Evolutionary conservation across 768 basidiomycete genomes (phyloP).

Genomic region (Mycena floridula): DNA sequence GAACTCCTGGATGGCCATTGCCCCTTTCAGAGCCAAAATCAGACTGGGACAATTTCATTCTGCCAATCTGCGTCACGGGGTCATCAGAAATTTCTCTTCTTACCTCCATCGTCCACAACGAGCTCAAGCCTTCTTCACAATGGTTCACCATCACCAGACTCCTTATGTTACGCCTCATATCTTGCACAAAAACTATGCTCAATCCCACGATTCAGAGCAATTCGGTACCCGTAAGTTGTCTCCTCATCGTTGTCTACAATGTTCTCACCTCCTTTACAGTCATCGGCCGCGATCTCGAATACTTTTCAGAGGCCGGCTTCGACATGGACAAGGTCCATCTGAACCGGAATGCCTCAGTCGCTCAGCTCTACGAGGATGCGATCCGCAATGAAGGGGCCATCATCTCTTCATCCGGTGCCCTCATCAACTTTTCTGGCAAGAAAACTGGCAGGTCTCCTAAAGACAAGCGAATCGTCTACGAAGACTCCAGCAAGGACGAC

Average conservation of each 20-base stretch:
- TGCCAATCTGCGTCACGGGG: no score
- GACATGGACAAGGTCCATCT: conserved; percentile 97
- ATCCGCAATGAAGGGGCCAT: conserved; percentile 98
- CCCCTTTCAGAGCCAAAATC: no score
- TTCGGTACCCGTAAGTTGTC: conserved; percentile 47
- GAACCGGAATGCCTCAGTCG: conserved; percentile 88
- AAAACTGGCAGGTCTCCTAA: conserved; percentile 98
- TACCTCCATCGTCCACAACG: no score
- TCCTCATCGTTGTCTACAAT: conserved; percentile 4
- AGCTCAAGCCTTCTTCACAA: no score
- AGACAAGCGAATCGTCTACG: conserved; percentile 99
- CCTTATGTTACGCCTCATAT: conserved; percentile 88
- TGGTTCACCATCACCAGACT: conserved; percentile 68
- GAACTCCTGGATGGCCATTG: no score
- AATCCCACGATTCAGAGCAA: conserved; percentile 60
- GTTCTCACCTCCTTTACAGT: conserved; percentile 38
- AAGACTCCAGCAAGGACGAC: conserved; percentile 93
- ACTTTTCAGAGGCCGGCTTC: conserved; percentile 98
- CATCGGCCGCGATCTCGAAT: conserved; percentile 88
- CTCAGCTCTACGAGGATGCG: conserved; percentile 94
- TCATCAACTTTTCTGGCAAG: conserved; percentile 99
- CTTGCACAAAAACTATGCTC: conserved; percentile 82
- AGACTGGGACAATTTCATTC: no score
- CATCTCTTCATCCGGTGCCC: conserved; percentile 90
- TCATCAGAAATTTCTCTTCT: no score